Evolutionary conservation across 1,139 yeast genomes (phyloP), one percentile per base, ranked within the genome.

Genomic region (Protomyces lactucae-debilis): DNA sequence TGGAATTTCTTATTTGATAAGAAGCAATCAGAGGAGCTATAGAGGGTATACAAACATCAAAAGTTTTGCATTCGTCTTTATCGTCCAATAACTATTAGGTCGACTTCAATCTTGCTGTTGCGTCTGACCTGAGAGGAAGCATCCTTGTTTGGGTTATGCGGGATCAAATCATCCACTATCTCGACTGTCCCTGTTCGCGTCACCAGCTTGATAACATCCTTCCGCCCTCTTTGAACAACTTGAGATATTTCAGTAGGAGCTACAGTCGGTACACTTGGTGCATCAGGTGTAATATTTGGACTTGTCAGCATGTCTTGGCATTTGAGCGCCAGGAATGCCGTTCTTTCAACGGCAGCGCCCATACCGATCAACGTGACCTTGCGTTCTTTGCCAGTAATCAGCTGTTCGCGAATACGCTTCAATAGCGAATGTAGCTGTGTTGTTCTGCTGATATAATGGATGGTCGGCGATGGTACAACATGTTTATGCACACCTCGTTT

Each of bases 71-170:
- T 37, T n/a, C 25, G 48, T 18, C 21, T 8, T 52, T 23, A 28
- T 23, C 59, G 46, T 25, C 25, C 23, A 6, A 16, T 45, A 12
- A 52, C 45, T 16, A 46, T 36, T 4, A 59, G 52, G n/a, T 59
- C 63, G 36, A 60, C 39, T 48, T 60, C 64, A 39, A 60, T 55
- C 55, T 46, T 60, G 59, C 64, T 60, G 35, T 60, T 54, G 53
- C 43, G 36, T 40, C 64, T 36, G 23, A 39, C 48, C n/a, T 55
- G 57, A 8, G 55, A 21, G 28, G 39, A 18, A 52, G 36, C 43
- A 18, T 35, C 51, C 6, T 25, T 35, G 54, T 60, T 59, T 2
- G 46, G 43, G 23, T 60, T 55, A 25, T 54, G 51, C n/a, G 64
- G 64, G n/a, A 54, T 53, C 12, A 60, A n/a, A 12, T 60, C 64